Evolutionary conservation across 441 rosid species (phyloP).

Genomic region (Arabidopsis hybrid): DNA sequence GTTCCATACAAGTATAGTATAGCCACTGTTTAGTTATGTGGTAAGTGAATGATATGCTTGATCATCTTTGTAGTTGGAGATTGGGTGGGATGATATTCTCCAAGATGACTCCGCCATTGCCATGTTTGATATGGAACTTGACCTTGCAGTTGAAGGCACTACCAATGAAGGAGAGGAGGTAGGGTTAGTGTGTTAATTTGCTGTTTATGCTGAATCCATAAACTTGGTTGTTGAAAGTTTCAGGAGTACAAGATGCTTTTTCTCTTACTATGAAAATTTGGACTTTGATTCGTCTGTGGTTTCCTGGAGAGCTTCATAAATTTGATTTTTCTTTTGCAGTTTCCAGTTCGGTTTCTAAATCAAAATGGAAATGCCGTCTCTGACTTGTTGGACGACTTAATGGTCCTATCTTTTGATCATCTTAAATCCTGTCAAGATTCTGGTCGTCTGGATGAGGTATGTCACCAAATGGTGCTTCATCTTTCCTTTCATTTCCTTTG

Average conservation of each 20-base stretch:
- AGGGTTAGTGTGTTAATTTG: neutral
- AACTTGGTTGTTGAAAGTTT: neutral
- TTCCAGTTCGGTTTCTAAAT: conserved; percentile 49
- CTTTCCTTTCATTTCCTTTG: no score
- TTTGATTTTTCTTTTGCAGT: conserved; percentile 45
- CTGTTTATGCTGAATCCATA: neutral
- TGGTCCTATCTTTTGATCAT: conserved; percentile 76
- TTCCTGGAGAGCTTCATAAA: neutral
- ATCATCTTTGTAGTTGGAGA: neutral
- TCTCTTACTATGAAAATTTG: conserved; percentile 5
- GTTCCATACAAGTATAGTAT: neutral
- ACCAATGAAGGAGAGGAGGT: neutral
- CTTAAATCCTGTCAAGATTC: conserved; percentile 65
- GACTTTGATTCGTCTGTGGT: neutral
- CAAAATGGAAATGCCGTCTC: conserved; percentile 59
- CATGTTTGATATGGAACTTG: neutral
- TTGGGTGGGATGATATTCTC: neutral
- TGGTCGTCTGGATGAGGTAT: conserved; percentile 74
- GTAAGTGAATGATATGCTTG: neutral
- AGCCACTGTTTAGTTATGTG: no score
- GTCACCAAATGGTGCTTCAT: neutral
- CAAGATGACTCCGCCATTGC: neutral
- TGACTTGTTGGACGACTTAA: conserved; percentile 69
- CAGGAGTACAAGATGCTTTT: neutral
- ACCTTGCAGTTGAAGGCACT: neutral